Percentiles rank a stretch among this genome's conserved stretches.
phyloP scores from a whole-genome alignment of 805 yeast species.

The Candida taoyuanica region DNA sequence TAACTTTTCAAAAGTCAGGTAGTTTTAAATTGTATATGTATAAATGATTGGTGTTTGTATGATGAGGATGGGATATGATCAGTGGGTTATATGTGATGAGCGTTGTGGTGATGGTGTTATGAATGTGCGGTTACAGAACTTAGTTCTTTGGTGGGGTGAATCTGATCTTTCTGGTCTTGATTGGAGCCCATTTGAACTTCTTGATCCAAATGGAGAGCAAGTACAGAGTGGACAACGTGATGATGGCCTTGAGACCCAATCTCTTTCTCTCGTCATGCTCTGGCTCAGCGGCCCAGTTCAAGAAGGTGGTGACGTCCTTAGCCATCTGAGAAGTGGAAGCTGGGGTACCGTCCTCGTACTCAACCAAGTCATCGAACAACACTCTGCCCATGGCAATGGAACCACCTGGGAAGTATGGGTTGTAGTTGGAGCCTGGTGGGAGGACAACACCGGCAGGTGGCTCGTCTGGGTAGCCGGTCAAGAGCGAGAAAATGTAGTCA shows the following conservation, averaged over 20 bases:
- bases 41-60: too few species aligned
- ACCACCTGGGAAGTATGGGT: conserved; percentile 99
- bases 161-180: conserved; percentile 90
- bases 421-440: conserved; percentile 94
- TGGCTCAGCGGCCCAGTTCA: conserved; percentile 98
- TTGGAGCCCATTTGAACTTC: conserved; percentile 96
- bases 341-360: conserved; percentile 98
- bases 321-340: conserved; percentile 99
- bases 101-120: not conserved
- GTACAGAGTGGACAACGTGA: conserved; percentile 74
- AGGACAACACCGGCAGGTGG: conserved; percentile 95
- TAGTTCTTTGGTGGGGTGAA: conserved; percentile 87
- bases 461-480: conserved; percentile 98
- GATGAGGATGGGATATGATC: not conserved
- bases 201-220: conserved; percentile 85
- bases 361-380: conserved; percentile 93
- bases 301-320: conserved; percentile 92
- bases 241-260: conserved; percentile 88
- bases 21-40: too few species aligned
- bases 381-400: conserved; percentile 99
- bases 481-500: conserved; percentile 89
- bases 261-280: conserved; percentile 98
- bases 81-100: too few species aligned
- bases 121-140: conserved; percentile 6
- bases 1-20: too few species aligned